phyloP scores from a whole-genome alignment of 2,329 filamentous ascomycete genomes.

The Pyricularia grisea region DNA sequence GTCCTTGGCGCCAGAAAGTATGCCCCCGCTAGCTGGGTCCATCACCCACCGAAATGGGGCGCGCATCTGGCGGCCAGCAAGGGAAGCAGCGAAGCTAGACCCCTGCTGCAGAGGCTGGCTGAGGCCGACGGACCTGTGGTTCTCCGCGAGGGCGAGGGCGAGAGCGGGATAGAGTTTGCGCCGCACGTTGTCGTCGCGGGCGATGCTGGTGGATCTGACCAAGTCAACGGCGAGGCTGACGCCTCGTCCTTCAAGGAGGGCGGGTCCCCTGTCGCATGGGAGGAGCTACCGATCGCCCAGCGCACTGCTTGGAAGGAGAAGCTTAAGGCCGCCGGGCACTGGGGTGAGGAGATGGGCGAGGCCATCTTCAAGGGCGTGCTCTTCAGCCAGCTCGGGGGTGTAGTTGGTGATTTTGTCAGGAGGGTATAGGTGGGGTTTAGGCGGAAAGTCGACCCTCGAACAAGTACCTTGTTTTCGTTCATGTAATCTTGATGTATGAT shows the following conservation, averaged over 20 bases:
- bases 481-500: neutral
- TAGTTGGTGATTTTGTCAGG: slow-evolving; percentile 41
- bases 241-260: slow-evolving; percentile 34
- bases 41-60: slow-evolving; percentile 6
- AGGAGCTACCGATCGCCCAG: slow-evolving; percentile 56
- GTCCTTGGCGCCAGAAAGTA: slow-evolving; percentile 43
- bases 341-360: slow-evolving; percentile 73
- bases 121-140: slow-evolving; percentile 10
- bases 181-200: slow-evolving; percentile 4
- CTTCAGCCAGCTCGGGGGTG: slow-evolving; percentile 62
- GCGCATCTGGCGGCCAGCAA: neutral
- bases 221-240: slow-evolving; percentile 31
- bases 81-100: neutral
- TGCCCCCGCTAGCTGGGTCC: slow-evolving; percentile 35
- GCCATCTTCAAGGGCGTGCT: slow-evolving; percentile 66
- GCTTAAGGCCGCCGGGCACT: slow-evolving; percentile 62
- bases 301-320: slow-evolving; percentile 59
- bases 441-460: neutral
- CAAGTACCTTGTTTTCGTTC: neutral
- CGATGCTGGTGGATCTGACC: slow-evolving; percentile 11
- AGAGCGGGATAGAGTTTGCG: slow-evolving; percentile 5
- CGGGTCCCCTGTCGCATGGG: slow-evolving; percentile 41
- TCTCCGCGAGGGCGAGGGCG: slow-evolving; percentile 11
- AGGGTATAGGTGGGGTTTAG: slow-evolving; percentile 9
- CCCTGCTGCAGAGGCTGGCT: slow-evolving; percentile 3